Evolutionary conservation across 2,329 filamentous ascomycete genomes (phyloP).

Genomic region (Dothidotthia symphoricarpi): DNA sequence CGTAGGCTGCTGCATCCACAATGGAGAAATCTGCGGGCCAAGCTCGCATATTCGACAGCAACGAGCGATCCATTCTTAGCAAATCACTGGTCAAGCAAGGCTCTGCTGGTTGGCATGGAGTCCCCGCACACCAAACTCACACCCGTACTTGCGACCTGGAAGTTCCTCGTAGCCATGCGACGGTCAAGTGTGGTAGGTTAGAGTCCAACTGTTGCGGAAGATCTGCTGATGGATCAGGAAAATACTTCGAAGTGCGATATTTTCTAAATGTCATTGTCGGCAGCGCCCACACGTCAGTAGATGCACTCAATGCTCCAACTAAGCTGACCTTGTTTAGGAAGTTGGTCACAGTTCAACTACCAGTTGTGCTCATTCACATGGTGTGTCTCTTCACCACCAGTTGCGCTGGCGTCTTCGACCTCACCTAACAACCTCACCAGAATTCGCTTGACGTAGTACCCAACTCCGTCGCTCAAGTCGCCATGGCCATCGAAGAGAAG

Average conservation of each 20-base stretch:
- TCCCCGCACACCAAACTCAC: constrained; percentile 47
- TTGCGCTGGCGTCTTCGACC: neutral
- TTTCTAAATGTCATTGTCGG: constrained; percentile 54
- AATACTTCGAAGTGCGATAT: constrained; percentile 58
- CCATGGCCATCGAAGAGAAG: constrained; percentile 56
- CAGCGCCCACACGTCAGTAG: constrained; percentile 44
- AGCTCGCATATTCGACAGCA: constrained; percentile 54
- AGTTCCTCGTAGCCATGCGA: constrained; percentile 52
- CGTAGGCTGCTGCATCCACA: constrained; percentile 49
- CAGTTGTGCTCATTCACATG: constrained; percentile 58
- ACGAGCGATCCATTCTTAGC: constrained; percentile 50
- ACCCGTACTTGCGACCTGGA: constrained; percentile 52
- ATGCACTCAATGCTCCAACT: neutral
- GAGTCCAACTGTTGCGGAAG: neutral
- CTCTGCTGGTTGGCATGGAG: constrained; percentile 48
- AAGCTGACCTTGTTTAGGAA: constrained; percentile 40
- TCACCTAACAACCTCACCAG: constrained; percentile 22
- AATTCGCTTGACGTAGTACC: constrained; percentile 58
- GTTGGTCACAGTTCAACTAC: constrained; percentile 54
- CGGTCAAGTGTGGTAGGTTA: constrained; percentile 49
- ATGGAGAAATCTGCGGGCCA: constrained; percentile 51
- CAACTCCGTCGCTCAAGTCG: constrained; percentile 56
- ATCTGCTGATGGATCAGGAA: constrained; percentile 38
- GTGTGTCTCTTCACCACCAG: constrained; percentile 22
- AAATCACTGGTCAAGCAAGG: constrained; percentile 47